phyloP scores from a whole-genome alignment of 2,329 filamentous ascomycete species.

The Colletotrichum echinochloae region DNA sequence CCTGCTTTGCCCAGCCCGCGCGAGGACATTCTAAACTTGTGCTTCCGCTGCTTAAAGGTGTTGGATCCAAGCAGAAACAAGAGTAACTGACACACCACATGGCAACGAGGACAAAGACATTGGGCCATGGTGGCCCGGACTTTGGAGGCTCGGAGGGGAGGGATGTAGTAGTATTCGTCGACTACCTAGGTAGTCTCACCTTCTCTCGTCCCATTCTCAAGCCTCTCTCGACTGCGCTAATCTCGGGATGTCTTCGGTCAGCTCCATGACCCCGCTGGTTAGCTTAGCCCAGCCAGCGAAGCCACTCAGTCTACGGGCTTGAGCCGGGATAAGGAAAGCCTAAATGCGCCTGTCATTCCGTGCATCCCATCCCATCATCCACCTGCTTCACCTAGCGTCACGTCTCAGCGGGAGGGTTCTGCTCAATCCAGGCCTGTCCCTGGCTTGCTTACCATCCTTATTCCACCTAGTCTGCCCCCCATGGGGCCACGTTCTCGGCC shows the following conservation, averaged over 20 bases:
- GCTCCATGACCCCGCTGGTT: background rate
- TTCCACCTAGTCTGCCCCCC: background rate
- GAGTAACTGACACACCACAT: background rate
- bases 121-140: background rate
- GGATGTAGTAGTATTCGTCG: background rate
- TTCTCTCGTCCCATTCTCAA: background rate
- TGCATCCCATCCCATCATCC: background rate
- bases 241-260: slow-evolving; percentile 2
- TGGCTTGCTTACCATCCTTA: slow-evolving; percentile 10
- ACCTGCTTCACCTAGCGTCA: slow-evolving; percentile 12
- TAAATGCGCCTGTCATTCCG: background rate
- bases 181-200: background rate
- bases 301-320: background rate
- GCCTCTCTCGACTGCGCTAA: background rate
- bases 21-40: background rate
- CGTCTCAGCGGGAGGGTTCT: slow-evolving; percentile 11
- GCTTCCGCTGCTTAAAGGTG: background rate
- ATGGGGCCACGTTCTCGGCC: background rate
- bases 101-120: background rate
- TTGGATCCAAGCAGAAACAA: background rate
- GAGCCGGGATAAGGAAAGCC: background rate
- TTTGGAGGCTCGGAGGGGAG: too few species aligned
- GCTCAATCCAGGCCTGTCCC: slow-evolving; percentile 26
- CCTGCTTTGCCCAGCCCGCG: background rate
- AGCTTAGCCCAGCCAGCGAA: background rate